Evolutionary conservation across 192 early-diverging fungal species (phyloP).

Genomic region (Ambispora gerdemannii): DNA sequence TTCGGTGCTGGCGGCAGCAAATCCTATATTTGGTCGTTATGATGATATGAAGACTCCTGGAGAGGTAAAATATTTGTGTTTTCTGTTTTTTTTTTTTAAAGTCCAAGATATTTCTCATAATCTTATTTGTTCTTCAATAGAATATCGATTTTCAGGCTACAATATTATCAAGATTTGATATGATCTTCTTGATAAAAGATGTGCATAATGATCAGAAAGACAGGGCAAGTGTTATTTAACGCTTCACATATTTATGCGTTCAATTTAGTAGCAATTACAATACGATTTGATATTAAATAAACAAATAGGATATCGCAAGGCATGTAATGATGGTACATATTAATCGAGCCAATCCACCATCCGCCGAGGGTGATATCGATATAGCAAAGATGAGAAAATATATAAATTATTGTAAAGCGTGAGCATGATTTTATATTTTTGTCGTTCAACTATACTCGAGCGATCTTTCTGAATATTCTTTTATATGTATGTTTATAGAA

Average conservation of each 20-base stretch:
- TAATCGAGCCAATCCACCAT: slow-evolving; percentile 62
- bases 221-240: slow-evolving; percentile 48
- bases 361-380: slow-evolving; percentile 81
- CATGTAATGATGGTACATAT: slow-evolving; percentile 96
- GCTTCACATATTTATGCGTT: background rate
- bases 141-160: slow-evolving; percentile 99
- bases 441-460: too few relatives aligned
- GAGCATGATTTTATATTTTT: slow-evolving; percentile 28
- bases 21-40: slow-evolving; percentile 97
- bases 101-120: background rate
- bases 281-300: background rate
- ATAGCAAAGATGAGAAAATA: slow-evolving; percentile 95
- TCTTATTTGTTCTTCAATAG: slow-evolving; percentile 32
- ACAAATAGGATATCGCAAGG: slow-evolving; percentile 76
- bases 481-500: slow-evolving; percentile 41
- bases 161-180: slow-evolving; percentile 98
- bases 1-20: slow-evolving; percentile 95
- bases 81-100: background rate
- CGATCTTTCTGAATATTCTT: background rate
- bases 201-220: slow-evolving; percentile 94
- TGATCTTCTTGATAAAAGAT: slow-evolving; percentile 99
- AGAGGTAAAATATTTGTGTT: slow-evolving; percentile 53
- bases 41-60: slow-evolving; percentile 97
- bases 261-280: too few relatives aligned
- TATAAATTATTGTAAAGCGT: slow-evolving; percentile 91